Conservation (phyloP, 495 filamentous ascomycete species). For the Penicillium samsonianum region DNA sequence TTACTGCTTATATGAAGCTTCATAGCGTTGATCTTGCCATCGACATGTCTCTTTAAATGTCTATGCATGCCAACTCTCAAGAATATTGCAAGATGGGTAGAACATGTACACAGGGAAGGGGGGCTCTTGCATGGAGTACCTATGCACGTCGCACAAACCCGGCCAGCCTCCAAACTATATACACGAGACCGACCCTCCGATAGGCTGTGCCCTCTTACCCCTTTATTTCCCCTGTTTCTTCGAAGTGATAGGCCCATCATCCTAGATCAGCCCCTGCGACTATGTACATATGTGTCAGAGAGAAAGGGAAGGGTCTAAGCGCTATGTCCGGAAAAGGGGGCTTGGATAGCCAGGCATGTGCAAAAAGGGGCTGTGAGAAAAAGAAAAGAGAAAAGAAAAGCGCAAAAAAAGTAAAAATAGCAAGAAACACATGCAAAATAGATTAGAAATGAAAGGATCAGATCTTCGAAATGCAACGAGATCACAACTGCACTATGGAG, state of each 20-base stretch:
- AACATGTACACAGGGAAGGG: background rate
- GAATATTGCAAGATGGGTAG: background rate
- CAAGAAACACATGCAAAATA: background rate
- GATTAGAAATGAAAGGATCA: background rate
- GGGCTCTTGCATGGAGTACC: too few species aligned
- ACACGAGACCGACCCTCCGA: background rate
- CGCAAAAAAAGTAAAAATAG: background rate
- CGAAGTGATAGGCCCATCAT: conserved; percentile 1
- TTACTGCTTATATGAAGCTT: background rate
- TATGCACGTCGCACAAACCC: too few species aligned
- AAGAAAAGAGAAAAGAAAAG: background rate
- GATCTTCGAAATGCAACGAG: background rate
- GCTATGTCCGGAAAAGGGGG: background rate
- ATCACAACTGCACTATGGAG: background rate
- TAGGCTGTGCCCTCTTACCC: conserved; percentile 2
- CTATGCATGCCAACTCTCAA: background rate
- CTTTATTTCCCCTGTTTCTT: conserved; percentile 1
- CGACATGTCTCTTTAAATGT: background rate
- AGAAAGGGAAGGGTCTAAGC: conserved; percentile 3
- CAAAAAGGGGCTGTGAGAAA: conserved; percentile 1
- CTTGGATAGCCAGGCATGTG: background rate
- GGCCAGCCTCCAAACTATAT: too few species aligned
- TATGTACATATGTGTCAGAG: background rate
- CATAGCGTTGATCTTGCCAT: background rate
- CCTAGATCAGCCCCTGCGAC: background rate